phyloP scores from a whole-genome alignment of 2,329 filamentous ascomycete species.

The Alternaria sp. region DNA sequence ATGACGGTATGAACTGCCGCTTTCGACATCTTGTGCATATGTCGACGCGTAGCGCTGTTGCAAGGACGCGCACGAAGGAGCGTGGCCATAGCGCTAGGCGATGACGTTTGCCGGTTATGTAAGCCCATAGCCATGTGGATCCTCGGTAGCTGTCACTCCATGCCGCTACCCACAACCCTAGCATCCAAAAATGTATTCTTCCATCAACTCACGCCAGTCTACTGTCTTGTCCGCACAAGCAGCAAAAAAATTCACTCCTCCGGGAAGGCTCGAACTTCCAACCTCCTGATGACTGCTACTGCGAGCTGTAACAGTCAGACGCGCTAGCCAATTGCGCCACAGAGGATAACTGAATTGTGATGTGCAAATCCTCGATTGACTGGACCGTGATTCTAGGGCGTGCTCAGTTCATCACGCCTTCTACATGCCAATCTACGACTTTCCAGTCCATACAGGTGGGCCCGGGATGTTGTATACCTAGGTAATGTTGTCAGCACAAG shows the following conservation, averaged over 20 bases:
- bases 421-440: not conserved
- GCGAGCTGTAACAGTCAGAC: conserved; percentile 62
- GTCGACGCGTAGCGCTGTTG: not conserved
- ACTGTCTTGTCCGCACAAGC: not conserved
- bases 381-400: not conserved
- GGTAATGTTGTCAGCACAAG: not conserved
- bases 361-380: not conserved
- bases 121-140: not conserved
- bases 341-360: conserved; percentile 38
- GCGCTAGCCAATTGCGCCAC: conserved; percentile 64
- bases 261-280: conserved; percentile 44
- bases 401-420: not conserved
- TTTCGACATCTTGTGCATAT: not conserved
- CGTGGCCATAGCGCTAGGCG: not conserved
- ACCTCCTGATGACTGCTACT: conserved; percentile 36
- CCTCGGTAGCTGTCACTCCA: not conserved
- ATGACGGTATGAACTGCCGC: not conserved
- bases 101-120: not conserved
- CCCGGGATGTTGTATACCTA: conserved; percentile 25
- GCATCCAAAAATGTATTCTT: not conserved
- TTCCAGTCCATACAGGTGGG: conserved; percentile 18
- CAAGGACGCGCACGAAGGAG: not conserved
- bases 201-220: not conserved
- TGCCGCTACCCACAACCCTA: not conserved
- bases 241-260: conserved; percentile 24